phyloP scores from a whole-genome alignment of 2,329 filamentous ascomycete genomes.

The Nannizzia gypsea region DNA sequence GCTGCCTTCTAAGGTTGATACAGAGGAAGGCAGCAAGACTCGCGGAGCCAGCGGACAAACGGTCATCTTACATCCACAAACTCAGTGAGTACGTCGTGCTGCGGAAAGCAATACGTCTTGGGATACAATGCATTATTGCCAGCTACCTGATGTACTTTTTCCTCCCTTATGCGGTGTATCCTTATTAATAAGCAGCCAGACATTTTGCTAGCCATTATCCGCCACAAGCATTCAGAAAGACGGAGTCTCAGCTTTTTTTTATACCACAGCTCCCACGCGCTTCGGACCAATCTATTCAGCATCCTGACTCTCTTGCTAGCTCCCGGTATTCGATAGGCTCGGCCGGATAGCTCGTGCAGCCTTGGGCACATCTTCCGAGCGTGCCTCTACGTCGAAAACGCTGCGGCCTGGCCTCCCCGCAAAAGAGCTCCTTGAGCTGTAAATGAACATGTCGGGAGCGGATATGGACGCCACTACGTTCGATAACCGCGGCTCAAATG shows the following conservation, averaged over 20 bases:
- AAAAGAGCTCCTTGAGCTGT: background rate
- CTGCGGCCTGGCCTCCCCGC: background rate
- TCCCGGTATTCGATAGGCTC: background rate
- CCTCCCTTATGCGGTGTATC: background rate
- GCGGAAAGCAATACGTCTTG: background rate
- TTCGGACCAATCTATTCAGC: background rate
- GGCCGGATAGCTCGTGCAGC: background rate
- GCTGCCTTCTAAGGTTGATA: background rate
- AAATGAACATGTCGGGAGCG: constrained; percentile 17
- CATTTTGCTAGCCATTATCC: constrained; percentile 1
- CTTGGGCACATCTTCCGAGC: background rate
- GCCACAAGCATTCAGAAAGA: background rate
- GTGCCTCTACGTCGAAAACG: background rate
- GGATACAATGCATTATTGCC: background rate
- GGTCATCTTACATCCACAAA: background rate
- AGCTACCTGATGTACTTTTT: background rate
- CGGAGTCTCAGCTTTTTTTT: background rate
- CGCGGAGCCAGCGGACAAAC: background rate
- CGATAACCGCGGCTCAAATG: constrained; percentile 45
- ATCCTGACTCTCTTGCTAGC: background rate
- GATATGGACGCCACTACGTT: constrained; percentile 30
- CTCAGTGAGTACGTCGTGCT: background rate
- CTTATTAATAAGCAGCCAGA: constrained; percentile 4
- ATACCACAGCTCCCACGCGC: background rate
- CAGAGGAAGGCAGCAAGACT: background rate